phyloP scores from a whole-genome alignment of 495 filamentous ascomycete species.

The Penicillium maclennaniae region DNA sequence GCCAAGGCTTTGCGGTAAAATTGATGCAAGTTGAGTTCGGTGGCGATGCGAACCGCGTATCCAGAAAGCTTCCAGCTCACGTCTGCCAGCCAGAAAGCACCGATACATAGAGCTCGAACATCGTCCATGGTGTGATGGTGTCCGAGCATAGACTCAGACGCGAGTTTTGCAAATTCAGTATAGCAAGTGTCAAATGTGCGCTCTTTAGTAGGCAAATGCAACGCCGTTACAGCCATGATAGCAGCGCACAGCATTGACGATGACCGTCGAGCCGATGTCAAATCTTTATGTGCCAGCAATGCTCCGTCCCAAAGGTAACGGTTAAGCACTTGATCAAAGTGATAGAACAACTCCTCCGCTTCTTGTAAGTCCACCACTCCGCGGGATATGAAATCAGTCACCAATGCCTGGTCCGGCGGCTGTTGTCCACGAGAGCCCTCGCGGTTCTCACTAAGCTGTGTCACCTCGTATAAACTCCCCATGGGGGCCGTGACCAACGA shows the following conservation, averaged over 20 bases:
- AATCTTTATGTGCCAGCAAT: conserved; percentile 42
- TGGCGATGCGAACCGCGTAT: conserved; percentile 54
- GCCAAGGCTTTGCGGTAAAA: conserved; percentile 48
- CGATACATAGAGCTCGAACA: conserved; percentile 50
- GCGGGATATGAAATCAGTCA: conserved; percentile 51
- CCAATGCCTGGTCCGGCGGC: conserved; percentile 36
- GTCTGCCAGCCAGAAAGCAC: conserved; percentile 53
- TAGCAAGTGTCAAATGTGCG: conserved; percentile 49
- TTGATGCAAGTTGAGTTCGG: conserved; percentile 48
- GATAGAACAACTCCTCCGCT: conserved; percentile 46
- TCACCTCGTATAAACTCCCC: conserved; percentile 59
- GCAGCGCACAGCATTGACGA: conserved; percentile 49
- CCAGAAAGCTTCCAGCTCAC: conserved; percentile 56
- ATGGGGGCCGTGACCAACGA: conserved; percentile 54
- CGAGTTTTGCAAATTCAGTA: conserved; percentile 49
- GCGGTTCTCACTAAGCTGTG: conserved; percentile 49
- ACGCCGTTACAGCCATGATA: conserved; percentile 50
- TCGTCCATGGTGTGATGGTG: conserved; percentile 49
- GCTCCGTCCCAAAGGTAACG: conserved; percentile 53
- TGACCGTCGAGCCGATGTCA: conserved; percentile 42
- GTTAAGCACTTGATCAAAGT: conserved; percentile 51
- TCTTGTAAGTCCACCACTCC: conserved; percentile 46
- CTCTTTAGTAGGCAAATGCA: conserved; percentile 47
- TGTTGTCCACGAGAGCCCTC: conserved; percentile 34
- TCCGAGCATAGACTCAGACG: conserved; percentile 51